A percentile compares a stretch with the other conserved stretches of the same genome.
Evolutionary conservation across 2,329 filamentous ascomycete species (phyloP).

Genomic region (Ilyonectria sp.): DNA sequence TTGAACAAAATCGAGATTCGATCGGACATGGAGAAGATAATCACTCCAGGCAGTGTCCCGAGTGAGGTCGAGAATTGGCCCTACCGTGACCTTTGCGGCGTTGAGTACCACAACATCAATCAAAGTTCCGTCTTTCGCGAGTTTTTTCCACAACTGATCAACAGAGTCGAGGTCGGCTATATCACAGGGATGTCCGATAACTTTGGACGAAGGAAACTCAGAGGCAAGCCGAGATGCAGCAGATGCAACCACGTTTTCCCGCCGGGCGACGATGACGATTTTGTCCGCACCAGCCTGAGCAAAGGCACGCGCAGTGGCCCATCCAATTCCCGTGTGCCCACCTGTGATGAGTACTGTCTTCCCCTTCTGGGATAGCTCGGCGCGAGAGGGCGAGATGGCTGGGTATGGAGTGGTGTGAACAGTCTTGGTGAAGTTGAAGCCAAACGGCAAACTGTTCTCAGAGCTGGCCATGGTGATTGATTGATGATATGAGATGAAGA

Average conservation of each 20-base stretch:
- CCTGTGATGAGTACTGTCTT: slow-evolving; percentile 17
- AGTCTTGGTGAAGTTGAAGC: not conserved
- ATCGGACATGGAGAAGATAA: slow-evolving; percentile 34
- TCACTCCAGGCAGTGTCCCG: slow-evolving; percentile 20
- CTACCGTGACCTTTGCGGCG: slow-evolving; percentile 34
- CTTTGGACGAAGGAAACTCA: not conserved
- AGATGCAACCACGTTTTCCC: not conserved
- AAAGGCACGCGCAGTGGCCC: slow-evolving; percentile 1
- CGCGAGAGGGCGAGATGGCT: slow-evolving; percentile 12
- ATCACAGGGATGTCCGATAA: slow-evolving; percentile 43
- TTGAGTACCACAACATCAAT: slow-evolving; percentile 51
- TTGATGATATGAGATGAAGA: too few species aligned
- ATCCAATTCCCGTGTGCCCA: slow-evolving; percentile 1
- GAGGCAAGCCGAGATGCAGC: not conserved
- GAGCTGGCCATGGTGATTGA: too few species aligned
- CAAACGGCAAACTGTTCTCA: too few species aligned
- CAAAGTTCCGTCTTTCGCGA: slow-evolving; percentile 34
- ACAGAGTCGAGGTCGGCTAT: slow-evolving; percentile 39
- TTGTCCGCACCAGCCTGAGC: not conserved
- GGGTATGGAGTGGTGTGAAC: slow-evolving; percentile 1
- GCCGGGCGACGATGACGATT: slow-evolving; percentile 7
- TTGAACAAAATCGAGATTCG: slow-evolving; percentile 30
- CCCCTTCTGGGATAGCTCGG: slow-evolving; percentile 11
- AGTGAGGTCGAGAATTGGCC: slow-evolving; percentile 30
- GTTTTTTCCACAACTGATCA: slow-evolving; percentile 49